Evolutionary conservation across 257 asterid genomes (phyloP).

Genomic region (Catharanthus roseus): DNA sequence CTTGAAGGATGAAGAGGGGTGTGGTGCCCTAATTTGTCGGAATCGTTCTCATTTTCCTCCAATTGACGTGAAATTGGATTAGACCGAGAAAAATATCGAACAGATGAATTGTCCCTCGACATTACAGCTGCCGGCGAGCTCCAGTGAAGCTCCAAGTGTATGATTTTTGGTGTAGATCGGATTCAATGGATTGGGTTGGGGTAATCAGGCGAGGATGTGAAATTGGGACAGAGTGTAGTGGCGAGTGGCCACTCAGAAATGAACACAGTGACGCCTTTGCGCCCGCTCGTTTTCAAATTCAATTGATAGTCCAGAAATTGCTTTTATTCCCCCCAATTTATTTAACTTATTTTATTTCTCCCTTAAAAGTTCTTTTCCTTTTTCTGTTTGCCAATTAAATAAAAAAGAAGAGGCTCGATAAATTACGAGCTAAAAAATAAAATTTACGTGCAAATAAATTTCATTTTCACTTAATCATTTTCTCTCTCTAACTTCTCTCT

Average conservation of each 20-base stretch:
- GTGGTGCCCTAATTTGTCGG: constrained; percentile 19
- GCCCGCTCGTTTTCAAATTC: constrained; percentile 35
- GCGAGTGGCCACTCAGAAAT: neutral
- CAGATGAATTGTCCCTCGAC: constrained; percentile 17
- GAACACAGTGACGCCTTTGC: neutral
- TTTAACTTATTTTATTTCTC: neutral
- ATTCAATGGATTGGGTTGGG: too few species aligned
- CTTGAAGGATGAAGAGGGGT: constrained; percentile 30
- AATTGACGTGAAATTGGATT: constrained; percentile 24
- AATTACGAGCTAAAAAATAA: too few species aligned
- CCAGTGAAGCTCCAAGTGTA: neutral
- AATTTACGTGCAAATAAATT: too few species aligned
- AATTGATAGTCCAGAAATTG: neutral
- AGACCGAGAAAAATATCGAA: constrained; percentile 16
- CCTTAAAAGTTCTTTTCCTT: too few species aligned
- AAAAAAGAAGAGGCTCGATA: too few species aligned
- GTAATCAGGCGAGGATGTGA: neutral
- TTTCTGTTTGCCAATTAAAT: neutral
- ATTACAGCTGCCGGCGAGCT: neutral
- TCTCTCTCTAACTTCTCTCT: too few species aligned
- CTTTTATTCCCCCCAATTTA: neutral
- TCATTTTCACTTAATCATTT: too few species aligned
- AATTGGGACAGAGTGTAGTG: neutral
- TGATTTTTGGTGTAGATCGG: neutral
- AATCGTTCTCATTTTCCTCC: constrained; percentile 34